Evolutionary conservation across 2,329 filamentous ascomycete genomes (phyloP), one percentile per base, ranked within the genome.

Genomic region (Diaporthe sp.): DNA sequence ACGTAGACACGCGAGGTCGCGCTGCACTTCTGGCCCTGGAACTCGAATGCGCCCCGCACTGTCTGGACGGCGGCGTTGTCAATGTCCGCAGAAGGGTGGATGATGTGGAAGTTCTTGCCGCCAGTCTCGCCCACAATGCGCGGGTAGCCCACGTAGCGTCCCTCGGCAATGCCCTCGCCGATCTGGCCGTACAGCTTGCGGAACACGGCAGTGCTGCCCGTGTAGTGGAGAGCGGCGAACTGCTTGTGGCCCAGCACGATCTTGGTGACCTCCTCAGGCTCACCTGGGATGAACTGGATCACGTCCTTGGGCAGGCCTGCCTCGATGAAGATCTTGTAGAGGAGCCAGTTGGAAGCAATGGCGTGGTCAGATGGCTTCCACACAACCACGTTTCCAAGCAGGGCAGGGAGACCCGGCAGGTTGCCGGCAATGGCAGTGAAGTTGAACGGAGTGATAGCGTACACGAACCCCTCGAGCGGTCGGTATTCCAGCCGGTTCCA

Each of bases 311-410:
- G 96, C 71, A 98, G 91, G 55, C 96, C 96, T 39, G 96, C 95
- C 87, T 98, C 96, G 37, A 97, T 87, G 22, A 98, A 90, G 83
- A 98, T 97, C 83, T 96, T 90, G 88, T 98, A 96, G 60, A 98
- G 88, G 74, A 98, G 88, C 92, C 94, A 97, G 88, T 96, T 98
- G 78, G 94, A 95, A n/a, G 94, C 93, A 77, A 98, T 94, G 51
- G 96, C 94, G 22, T 89, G 93, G 79, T 96, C 95, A 20, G 94
- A 97, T n/a, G 96, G 96, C 89, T 98, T 98, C 96, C 96, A 98
- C 63, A 98, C 87, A 6, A 98, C 95, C 2, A 98, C 96, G 84
- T 98, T 98, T 75, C 96, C 96, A 88, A 98, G 92, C 73, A 98
- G 87, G 0, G 95, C 95, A 20, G 96, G 95, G 0, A 94, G 93